These are phyloP conservation scores for Microascus cirrosus DNA, from an alignment of 2,329 filamentous ascomycete species.

Conservation along the genomic window DNA sequence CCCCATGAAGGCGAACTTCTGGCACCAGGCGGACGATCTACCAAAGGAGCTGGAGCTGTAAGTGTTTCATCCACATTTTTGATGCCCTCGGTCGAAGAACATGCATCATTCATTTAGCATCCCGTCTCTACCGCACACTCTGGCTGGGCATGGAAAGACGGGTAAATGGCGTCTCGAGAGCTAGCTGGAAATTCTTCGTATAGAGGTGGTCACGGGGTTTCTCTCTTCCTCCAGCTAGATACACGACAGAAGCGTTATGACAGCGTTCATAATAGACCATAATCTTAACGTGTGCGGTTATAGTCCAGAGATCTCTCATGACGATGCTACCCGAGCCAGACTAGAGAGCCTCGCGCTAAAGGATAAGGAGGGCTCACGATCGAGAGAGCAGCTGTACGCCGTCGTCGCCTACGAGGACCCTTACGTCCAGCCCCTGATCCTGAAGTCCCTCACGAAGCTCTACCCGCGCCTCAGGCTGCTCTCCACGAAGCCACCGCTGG, in stretches of 20 bases:
- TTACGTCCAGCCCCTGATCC: constrained; percentile 81
- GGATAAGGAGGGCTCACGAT: not conserved
- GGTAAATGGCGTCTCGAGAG: not conserved
- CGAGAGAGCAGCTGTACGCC: constrained; percentile 37
- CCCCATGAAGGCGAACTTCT: constrained; percentile 85
- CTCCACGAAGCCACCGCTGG: constrained; percentile 21
- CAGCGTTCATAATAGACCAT: constrained; percentile 15
- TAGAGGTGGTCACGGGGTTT: not conserved
- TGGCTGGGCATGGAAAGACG: not conserved
- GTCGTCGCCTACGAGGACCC: constrained; percentile 74
- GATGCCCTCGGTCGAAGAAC: not conserved
- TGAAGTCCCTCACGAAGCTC: constrained; percentile 55
- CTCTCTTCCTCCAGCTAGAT: not conserved
- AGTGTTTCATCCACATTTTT: constrained; percentile 33
- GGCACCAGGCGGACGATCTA: constrained; percentile 55
- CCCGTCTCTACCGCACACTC: not conserved
- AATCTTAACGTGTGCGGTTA: constrained; percentile 19
- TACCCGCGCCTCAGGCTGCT: constrained; percentile 52
- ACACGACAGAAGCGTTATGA: not conserved
- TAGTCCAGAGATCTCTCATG: not conserved
- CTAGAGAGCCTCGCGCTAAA: not conserved
- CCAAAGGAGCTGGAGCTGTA: constrained; percentile 71
- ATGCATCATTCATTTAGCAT: constrained; percentile 6
- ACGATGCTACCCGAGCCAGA: not conserved
- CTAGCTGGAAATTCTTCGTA: not conserved